Evolutionary conservation across 257 asterid genomes (phyloP), one percentile per base, ranked within the genome.

Genomic region (Marsdenia floribunda): DNA sequence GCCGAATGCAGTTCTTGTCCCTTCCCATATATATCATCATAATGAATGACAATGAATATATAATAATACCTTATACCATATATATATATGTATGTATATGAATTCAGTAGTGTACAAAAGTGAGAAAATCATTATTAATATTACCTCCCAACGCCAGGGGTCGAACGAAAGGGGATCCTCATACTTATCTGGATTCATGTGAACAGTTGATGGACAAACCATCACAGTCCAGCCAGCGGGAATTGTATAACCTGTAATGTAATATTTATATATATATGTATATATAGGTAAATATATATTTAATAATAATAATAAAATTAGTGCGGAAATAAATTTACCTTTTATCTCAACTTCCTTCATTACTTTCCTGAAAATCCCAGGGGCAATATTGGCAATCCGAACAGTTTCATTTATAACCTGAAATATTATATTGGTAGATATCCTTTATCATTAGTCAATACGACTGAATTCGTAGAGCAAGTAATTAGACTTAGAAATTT

Each of bases 161-260:
- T 67, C 68, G 55, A 75, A 71, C 4, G 24, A n/a, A 38, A 6
- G 18, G 3, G 80, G 73, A 19, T 71, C 35, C 5, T 71, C 73
- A 16, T 77, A 63, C 21, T 60, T 77, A 10, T 63, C 35, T 2
- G 76, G 42, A 71, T 63, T 52, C 11, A 77, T 10, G 72, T 71
- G 76, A 52, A 71, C 60, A 19, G 59, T n/a, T 63, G 80, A 22
- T n/a, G 76, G 76, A 13, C 76, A 77, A 13, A 71, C 72, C 64
- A 77, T 55, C 11, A 77, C 1, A 10, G 52, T 71, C 80, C 76
- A 77, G 11, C 80, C 73, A 11, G 63, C 72, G 0, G 80, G 80
- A 63, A 77, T 77, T 37, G 68, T 77, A 9, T 46, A 77, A 33
- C 76, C 80, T 77, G 73, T 37, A 14, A 14, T 3, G 3, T 14